phyloP scores from a whole-genome alignment of 805 yeast genomes.

The Teunomyces tritomae region DNA sequence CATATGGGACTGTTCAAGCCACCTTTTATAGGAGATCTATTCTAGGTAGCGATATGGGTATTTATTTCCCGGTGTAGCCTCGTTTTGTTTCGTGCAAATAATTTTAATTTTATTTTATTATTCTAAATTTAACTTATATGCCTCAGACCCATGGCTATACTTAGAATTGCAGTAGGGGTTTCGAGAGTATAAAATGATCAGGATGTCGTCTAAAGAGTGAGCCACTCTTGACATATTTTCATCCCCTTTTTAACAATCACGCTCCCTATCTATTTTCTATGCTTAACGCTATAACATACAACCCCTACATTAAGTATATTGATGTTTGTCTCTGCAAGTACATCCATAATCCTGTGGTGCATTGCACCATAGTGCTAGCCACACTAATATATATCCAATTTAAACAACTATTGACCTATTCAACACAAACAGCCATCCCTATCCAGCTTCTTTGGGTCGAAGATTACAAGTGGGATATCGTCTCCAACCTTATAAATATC shows the following conservation, averaged over 20 bases:
- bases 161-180: neutral
- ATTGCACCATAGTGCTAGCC: neutral
- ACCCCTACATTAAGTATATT: conserved; percentile 12
- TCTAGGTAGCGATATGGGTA: too few species aligned
- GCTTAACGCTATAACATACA: neutral
- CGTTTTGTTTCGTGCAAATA: neutral
- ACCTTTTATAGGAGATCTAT: too few species aligned
- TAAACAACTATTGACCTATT: neutral
- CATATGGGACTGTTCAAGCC: too few species aligned
- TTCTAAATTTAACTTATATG: neutral
- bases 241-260: neutral
- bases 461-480: conserved; percentile 17
- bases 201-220: neutral
- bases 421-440: neutral
- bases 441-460: neutral
- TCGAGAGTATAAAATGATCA: neutral
- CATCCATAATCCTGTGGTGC: conserved; percentile 19
- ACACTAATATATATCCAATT: neutral
- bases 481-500: conserved; percentile 26
- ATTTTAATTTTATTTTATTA: neutral
- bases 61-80: too few species aligned
- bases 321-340: conserved; percentile 16
- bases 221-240: neutral
- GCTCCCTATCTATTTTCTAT: neutral
- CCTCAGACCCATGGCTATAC: neutral